Evolutionary conservation across 1,139 yeast species (phyloP).

Genomic region (Geotrichum klebahnii): DNA sequence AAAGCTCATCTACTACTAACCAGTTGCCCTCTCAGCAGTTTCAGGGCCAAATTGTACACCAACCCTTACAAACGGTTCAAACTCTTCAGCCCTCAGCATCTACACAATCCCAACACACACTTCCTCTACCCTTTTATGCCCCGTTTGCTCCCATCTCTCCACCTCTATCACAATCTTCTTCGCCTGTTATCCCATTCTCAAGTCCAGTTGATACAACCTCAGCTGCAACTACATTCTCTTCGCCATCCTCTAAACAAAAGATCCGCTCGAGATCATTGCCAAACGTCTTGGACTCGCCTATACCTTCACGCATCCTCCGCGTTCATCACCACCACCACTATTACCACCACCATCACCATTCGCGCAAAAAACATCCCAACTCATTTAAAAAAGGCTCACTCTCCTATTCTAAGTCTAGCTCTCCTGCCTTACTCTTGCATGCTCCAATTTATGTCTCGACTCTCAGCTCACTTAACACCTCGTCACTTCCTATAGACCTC

Average conservation of each 20-base stretch:
- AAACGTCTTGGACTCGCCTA: slow-evolving; percentile 25
- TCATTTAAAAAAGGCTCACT: slow-evolving; percentile 11
- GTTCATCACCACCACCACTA: slow-evolving; percentile 5
- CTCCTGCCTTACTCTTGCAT: slow-evolving; percentile 13
- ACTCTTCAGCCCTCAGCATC: background rate
- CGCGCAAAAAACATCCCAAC: slow-evolving; percentile 1
- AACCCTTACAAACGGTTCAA: too few species aligned
- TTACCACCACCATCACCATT: slow-evolving; percentile 1
- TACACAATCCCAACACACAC: background rate
- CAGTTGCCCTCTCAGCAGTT: too few species aligned
- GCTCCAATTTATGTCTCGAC: slow-evolving; percentile 24
- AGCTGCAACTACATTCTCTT: slow-evolving; percentile 3
- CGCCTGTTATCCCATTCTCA: slow-evolving; percentile 2
- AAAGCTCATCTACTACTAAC: too few species aligned
- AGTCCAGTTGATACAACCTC: background rate
- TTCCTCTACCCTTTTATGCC: background rate
- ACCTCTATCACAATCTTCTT: slow-evolving; percentile 1
- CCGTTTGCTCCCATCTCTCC: slow-evolving; percentile 11
- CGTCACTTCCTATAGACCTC: slow-evolving; percentile 29
- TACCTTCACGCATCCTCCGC: slow-evolving; percentile 16
- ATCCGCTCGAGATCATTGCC: slow-evolving; percentile 30
- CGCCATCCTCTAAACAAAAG: too few species aligned
- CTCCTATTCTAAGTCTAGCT: slow-evolving; percentile 3
- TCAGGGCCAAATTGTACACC: too few species aligned
- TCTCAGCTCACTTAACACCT: slow-evolving; percentile 4